Base-by-base conservation (phyloP, 2,329 filamentous ascomycete genomes). In the Xylaria sp. region DNA sequence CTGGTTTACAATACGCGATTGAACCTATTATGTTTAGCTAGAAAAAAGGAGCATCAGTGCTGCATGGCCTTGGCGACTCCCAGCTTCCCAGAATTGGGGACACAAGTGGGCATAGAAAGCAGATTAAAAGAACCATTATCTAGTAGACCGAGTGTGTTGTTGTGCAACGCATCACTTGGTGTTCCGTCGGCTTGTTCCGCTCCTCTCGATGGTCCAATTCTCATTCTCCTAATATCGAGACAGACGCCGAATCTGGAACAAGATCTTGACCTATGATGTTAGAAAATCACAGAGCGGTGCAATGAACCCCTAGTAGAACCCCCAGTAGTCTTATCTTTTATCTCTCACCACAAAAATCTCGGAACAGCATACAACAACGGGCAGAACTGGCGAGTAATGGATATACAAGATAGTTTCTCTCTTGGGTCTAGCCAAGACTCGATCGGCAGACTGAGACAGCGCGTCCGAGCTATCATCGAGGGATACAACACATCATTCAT, bases 21-120 rank as follows among this genome's bases (percentile, higher is more conserved):
- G 51, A 62, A 39, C 59, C 64, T 66, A 66, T 66, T 54, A 59
- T 33, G 61, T 27, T 57, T 65, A 58, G 42, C 61, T 47, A 27
- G 42, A 67, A 63, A 45, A 45, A 55, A 51, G 65, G 61, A 64
- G 61, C 54, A 60, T 49, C 17, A n/a, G 27, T 49, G 27, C 58
- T 66, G 53, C 53, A 53, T 47, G 63, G 64, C 31, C 60, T 67
- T 63, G 65, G 55, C 56, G 56, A 39, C 22, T 22, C 38, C 20
- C 50, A 39, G 50, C n/a, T 45, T 54, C 58, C 50, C 45, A 50
- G 53, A 17, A 5, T 17, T 15, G n/a, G 31, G 42, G 33, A 6
- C 56, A 51, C 50, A n/a, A n/a, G 29, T 39, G 29, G 58, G 49
- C 31, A 59, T 45, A 38, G 56, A 39, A 27, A 17, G 31, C 39